These are phyloP conservation scores for Wallacemonas sp. DNA, from an alignment of 208 protist genomes.

Conservation along the genomic window DNA sequence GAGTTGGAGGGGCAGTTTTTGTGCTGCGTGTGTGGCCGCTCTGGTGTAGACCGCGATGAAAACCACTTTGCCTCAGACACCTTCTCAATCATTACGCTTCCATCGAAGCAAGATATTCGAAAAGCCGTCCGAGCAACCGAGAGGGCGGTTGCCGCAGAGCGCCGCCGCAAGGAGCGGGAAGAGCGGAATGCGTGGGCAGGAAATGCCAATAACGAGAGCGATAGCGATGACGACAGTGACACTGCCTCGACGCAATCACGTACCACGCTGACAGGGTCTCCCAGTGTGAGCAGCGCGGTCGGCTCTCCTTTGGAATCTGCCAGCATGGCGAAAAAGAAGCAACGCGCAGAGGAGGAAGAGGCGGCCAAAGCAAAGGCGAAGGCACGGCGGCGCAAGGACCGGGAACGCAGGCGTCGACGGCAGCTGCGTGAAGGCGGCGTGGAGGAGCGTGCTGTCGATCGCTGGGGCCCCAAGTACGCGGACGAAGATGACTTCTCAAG, in stretches of 20 bases:
- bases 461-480: conserved; percentile 9
- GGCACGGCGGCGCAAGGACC: background rate
- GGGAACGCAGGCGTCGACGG: background rate
- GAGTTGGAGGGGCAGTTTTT: conserved; percentile 77
- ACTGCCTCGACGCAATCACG: too few relatives aligned
- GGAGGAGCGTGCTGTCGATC: background rate
- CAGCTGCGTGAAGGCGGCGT: background rate
- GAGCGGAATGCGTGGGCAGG: background rate
- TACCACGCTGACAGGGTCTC: too few relatives aligned
- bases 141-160: conserved; percentile 5
- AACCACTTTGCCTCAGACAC: conserved; percentile 60
- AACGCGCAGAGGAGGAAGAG: conserved; percentile 7
- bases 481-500: conserved; percentile 8
- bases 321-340: too few relatives aligned
- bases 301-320: too few relatives aligned
- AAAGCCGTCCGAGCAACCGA: conserved; percentile 3
- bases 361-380: background rate
- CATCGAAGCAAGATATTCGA: conserved; percentile 16
- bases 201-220: background rate
- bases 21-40: conserved; percentile 79
- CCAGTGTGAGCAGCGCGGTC: conserved; percentile 15
- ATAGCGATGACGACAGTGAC: background rate
- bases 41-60: conserved; percentile 60
- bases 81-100: conserved; percentile 62
- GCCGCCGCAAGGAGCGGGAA: background rate